Evolutionary conservation across 78 protist genomes (phyloP).

Genomic region (Salpingoeca rosetta): DNA sequence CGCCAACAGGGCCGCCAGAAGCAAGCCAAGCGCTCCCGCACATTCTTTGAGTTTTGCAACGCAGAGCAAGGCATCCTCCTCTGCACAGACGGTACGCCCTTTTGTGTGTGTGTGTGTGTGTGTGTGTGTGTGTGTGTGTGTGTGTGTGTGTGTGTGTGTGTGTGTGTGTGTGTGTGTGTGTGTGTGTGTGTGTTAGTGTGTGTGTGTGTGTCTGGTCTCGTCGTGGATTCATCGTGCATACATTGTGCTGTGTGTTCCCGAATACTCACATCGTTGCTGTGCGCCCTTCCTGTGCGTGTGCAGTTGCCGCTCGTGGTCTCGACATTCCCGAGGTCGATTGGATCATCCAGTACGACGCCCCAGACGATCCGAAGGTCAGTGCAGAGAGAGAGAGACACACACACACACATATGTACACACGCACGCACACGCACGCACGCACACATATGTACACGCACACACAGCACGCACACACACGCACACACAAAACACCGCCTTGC

Average conservation of each 20-base stretch:
- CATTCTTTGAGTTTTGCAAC: conserved; percentile 94
- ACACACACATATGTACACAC: background rate
- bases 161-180: too few species aligned
- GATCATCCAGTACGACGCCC: conserved; percentile 98
- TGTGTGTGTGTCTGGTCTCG: too few species aligned
- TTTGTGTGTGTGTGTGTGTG: too few species aligned
- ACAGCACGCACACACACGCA: background rate
- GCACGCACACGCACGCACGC: background rate
- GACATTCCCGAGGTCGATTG: conserved; percentile 98
- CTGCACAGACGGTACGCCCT: conserved; percentile 95
- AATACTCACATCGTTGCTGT: background rate
- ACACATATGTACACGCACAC: background rate
- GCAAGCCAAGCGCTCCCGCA: conserved; percentile 92
- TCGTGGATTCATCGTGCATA: too few species aligned
- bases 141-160: too few species aligned
- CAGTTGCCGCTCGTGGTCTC: conserved; percentile 98
- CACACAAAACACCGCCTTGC: background rate
- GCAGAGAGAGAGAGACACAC: background rate
- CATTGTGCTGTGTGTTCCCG: background rate
- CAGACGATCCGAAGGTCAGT: conserved; percentile 56
- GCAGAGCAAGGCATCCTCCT: conserved; percentile 86
- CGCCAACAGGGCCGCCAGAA: conserved; percentile 70
- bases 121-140: too few species aligned
- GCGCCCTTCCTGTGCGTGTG: background rate
- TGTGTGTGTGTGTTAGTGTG: too few species aligned